A percentile compares a stretch with the other conserved stretches of the same genome.
These are phyloP conservation scores for Suhomyces canberraensis DNA, from an alignment of 805 yeast species.

Conservation along the genomic window DNA sequence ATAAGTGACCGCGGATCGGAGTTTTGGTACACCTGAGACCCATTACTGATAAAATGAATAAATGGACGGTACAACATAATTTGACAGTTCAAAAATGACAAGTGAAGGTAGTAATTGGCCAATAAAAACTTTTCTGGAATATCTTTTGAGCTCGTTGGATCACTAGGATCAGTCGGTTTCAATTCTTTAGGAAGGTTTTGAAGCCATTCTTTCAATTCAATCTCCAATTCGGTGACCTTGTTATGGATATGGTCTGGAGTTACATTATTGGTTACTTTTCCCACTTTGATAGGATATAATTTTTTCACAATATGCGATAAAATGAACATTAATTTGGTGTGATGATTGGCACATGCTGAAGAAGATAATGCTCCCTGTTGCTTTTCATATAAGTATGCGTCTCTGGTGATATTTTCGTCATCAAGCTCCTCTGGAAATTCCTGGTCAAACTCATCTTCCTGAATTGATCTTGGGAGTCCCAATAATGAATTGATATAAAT, in stretches of 20 bases:
- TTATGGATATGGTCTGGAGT: constrained; percentile 38
- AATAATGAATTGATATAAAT: constrained; percentile 82
- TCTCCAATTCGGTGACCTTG: constrained; percentile 60
- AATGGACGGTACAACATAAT: constrained; percentile 84
- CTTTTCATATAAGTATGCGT: constrained; percentile 48
- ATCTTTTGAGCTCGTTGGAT: constrained; percentile 13
- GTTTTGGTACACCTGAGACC: constrained; percentile 20
- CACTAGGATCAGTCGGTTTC: constrained; percentile 64
- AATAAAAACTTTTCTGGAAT: constrained; percentile 57
- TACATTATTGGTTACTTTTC: constrained; percentile 13
- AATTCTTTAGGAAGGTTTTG: constrained; percentile 66
- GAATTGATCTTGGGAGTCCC: constrained; percentile 77
- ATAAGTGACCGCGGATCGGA: constrained; percentile 60
- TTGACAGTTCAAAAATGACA: constrained; percentile 73
- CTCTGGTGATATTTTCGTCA: constrained; percentile 77
- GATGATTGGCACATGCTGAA: constrained; percentile 80
- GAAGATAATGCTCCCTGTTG: constrained; percentile 58
- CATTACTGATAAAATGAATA: constrained; percentile 74
- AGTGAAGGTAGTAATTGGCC: constrained; percentile 71
- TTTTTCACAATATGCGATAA: constrained; percentile 68
- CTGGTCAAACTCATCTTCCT: constrained; percentile 81
- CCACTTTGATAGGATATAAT: constrained; percentile 67
- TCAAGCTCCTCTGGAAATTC: constrained; percentile 81
- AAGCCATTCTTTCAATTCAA: constrained; percentile 70
- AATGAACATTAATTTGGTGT: constrained; percentile 69